phyloP scores from a whole-genome alignment of 306 rosid genomes.

The Ormosia semicastrata region DNA sequence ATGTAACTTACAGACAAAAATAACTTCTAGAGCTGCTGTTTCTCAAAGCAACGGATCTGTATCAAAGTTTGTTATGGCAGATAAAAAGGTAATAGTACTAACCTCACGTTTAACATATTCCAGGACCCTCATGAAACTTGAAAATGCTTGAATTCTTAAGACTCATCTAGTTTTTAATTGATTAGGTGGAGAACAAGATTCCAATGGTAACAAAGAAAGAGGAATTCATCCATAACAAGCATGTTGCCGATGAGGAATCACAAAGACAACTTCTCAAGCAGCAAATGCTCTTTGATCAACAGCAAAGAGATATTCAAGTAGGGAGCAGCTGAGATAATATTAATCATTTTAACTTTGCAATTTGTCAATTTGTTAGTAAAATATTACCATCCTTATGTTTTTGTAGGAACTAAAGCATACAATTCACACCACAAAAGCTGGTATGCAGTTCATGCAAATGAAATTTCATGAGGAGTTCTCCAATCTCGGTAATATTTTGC shows the following conservation, averaged over 20 bases:
- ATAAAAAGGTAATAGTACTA: conserved; percentile 50
- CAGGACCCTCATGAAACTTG: background rate
- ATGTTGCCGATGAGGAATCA: conserved; percentile 54
- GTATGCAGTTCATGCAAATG: conserved; percentile 83
- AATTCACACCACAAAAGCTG: conserved; percentile 70
- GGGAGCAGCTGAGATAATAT: conserved; percentile 24
- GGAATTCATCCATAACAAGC: conserved; percentile 32
- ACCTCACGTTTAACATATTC: conserved; percentile 12
- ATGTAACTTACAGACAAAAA: conserved; percentile 46
- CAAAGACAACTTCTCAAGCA: conserved; percentile 54
- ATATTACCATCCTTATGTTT: conserved; percentile 8
- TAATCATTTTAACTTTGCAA: background rate
- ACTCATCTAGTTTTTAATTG: background rate
- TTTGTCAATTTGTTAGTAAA: background rate
- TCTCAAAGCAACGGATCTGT: conserved; percentile 50
- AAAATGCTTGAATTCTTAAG: conserved; percentile 13
- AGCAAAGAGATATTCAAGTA: conserved; percentile 76
- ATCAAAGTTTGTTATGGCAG: conserved; percentile 44
- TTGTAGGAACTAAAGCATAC: conserved; percentile 72
- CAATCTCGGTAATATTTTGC: conserved; percentile 58
- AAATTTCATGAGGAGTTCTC: conserved; percentile 88
- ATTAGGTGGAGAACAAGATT: conserved; percentile 49
- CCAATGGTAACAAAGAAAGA: conserved; percentile 45
- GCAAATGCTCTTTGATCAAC: conserved; percentile 70
- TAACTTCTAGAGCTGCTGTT: conserved; percentile 35